phyloP scores from a whole-genome alignment of 2,329 filamentous ascomycete genomes.

The Sporothrix inflata region DNA sequence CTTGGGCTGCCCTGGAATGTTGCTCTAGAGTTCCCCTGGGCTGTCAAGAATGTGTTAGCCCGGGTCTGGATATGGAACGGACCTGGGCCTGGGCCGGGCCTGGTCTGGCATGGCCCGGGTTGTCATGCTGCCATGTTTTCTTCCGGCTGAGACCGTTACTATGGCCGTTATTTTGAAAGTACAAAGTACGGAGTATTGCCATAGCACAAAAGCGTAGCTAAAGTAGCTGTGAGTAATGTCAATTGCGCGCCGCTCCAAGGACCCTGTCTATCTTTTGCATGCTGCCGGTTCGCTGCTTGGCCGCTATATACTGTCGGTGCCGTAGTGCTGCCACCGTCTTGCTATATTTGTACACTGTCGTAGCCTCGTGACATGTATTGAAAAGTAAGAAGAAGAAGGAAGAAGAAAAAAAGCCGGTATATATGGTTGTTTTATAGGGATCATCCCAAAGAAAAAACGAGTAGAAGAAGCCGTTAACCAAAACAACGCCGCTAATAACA shows the following conservation, averaged over 20 bases:
- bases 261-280: conserved; percentile 5
- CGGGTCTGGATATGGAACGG: neutral
- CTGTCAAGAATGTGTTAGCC: neutral
- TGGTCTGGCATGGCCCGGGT: neutral
- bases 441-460: neutral
- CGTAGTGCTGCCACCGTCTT: neutral
- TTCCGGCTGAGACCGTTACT: too few relatives aligned
- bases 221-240: neutral
- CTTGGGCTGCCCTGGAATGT: neutral
- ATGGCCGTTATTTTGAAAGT: neutral
- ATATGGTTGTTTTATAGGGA: neutral
- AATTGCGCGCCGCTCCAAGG: neutral
- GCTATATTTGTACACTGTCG: conserved; percentile 12
- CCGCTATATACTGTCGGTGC: neutral
- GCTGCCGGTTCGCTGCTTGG: neutral
- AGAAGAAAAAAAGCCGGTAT: neutral
- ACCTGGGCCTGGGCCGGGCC: too few relatives aligned
- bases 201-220: neutral
- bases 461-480: neutral
- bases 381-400: neutral
- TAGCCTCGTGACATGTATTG: conserved; percentile 17
- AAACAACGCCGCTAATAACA: conserved; percentile 13
- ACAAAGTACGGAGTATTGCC: neutral
- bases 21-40: neutral
- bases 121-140: neutral